Evolutionary conservation across 2,329 filamentous ascomycete genomes (phyloP).

Genomic region (Diaporthe aspalathi): DNA sequence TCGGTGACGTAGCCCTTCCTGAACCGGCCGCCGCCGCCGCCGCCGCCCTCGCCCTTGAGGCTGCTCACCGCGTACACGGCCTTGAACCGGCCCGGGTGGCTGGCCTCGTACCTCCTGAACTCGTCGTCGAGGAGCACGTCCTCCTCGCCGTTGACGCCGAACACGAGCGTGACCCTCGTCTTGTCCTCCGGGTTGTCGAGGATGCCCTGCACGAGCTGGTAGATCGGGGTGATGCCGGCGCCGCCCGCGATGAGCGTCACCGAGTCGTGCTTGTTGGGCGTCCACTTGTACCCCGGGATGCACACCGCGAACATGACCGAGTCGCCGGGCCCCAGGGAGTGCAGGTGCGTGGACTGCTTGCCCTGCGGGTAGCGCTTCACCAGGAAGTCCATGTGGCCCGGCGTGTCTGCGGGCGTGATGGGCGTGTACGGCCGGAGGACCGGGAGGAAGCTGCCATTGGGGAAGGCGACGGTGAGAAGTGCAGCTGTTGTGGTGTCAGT

Average conservation of each 20-base stretch:
- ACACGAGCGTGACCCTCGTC: conserved; percentile 73
- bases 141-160: conserved; percentile 72
- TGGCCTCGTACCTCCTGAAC: conserved; percentile 61
- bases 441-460: conserved; percentile 67
- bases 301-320: conserved; percentile 67
- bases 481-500: conserved; percentile 54
- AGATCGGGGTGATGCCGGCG: conserved; percentile 78
- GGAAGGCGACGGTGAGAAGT: conserved; percentile 70
- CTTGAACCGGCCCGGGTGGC: conserved; percentile 66
- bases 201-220: conserved; percentile 72
- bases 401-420: conserved; percentile 62
- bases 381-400: conserved; percentile 71
- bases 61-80: conserved; percentile 59
- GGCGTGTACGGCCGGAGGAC: conserved; percentile 76
- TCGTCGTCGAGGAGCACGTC: conserved; percentile 71
- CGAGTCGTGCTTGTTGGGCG: conserved; percentile 59
- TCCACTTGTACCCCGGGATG: conserved; percentile 66
- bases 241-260: conserved; percentile 78
- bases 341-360: conserved; percentile 73
- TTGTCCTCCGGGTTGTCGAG: conserved; percentile 70
- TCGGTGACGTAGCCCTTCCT: conserved; percentile 68
- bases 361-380: conserved; percentile 77
- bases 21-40: not conserved
- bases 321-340: conserved; percentile 72
- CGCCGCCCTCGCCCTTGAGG: conserved; percentile 13